Evolutionary conservation across 1,139 yeast genomes (phyloP).

Genomic region (Taphrina sp.): DNA sequence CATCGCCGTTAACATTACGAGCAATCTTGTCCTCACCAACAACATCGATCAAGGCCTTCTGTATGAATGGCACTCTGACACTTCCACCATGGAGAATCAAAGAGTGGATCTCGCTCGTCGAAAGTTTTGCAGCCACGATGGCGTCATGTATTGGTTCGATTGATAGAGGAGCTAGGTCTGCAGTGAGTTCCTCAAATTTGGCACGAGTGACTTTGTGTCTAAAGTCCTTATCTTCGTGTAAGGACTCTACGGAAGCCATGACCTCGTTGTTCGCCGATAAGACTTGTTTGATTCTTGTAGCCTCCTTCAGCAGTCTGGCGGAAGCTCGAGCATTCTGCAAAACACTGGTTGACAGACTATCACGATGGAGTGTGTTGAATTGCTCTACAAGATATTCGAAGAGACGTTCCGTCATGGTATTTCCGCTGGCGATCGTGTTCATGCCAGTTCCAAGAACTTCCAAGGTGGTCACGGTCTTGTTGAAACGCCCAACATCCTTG

Average conservation of each 20-base stretch:
- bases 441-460: constrained; percentile 66
- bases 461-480: constrained; percentile 36
- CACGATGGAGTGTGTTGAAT: constrained; percentile 45
- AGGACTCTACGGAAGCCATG: constrained; percentile 49
- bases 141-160: constrained; percentile 59
- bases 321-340: constrained; percentile 50
- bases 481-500: constrained; percentile 43
- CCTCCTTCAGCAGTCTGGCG: constrained; percentile 71
- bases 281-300: constrained; percentile 82
- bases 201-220: constrained; percentile 62
- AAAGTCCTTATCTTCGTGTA: constrained; percentile 69
- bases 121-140: constrained; percentile 43
- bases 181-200: constrained; percentile 66
- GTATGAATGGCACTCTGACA: constrained; percentile 85
- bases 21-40: constrained; percentile 59
- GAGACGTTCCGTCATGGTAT: constrained; percentile 63
- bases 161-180: constrained; percentile 51
- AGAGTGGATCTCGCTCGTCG: constrained; percentile 52
- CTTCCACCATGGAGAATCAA: constrained; percentile 89
- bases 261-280: constrained; percentile 86
- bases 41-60: constrained; percentile 49
- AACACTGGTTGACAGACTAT: constrained; percentile 44
- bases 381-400: constrained; percentile 60
- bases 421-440: constrained; percentile 71
- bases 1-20: constrained; percentile 94